Evolutionary conservation across 768 basidiomycete genomes (phyloP), one percentile per base, ranked within the genome.

Genomic region (Russula abietina): DNA sequence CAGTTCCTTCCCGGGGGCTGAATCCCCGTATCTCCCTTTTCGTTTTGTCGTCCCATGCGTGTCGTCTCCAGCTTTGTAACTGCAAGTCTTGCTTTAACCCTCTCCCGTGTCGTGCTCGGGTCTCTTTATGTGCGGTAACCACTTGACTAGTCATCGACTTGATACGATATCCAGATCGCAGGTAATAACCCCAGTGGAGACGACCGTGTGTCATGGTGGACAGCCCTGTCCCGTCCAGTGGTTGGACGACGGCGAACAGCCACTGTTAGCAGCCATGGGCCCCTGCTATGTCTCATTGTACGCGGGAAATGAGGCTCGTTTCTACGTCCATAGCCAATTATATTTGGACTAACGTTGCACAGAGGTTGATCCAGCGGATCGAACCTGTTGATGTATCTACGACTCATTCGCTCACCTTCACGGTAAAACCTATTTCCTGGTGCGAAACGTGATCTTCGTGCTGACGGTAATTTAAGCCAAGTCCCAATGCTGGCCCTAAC

Each of bases 281-380:
- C 70, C 80, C 0, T 79, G 81, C 55, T 73, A 74, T 3, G 78
- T 87, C 57, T 85, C 76, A 1, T 72, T 91, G 36, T 90, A 81
- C 65, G 78, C 78, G n/a, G 84, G 83, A 10, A 70, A 79, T 85
- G 61, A 54, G 79, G 73, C 8, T 36, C n/a, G 32, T 46, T 38
- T 51, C 54, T 26, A 48, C 32, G 43, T 50, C n/a, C 30, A 28
- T 36, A 59, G 36, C 60, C 62, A 58, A 39, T 36, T 45, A 48
- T 28, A 7, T 46, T 48, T 41, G 26, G 6, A 46, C 56, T 52
- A 50, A 45, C 24, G 11, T 17, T 10, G 9, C 48, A 6, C 59
- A 88, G 86, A 67, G 75, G 75, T 76, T 88, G 17, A 80, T 81
- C 1, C 88, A 89, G 69, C 74, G 77, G 38, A 78, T 89, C 26